These are phyloP conservation scores for Climacium dendroides DNA, from an alignment of 225 moss, liverwort and hornwort species.

Conservation along the genomic window DNA sequence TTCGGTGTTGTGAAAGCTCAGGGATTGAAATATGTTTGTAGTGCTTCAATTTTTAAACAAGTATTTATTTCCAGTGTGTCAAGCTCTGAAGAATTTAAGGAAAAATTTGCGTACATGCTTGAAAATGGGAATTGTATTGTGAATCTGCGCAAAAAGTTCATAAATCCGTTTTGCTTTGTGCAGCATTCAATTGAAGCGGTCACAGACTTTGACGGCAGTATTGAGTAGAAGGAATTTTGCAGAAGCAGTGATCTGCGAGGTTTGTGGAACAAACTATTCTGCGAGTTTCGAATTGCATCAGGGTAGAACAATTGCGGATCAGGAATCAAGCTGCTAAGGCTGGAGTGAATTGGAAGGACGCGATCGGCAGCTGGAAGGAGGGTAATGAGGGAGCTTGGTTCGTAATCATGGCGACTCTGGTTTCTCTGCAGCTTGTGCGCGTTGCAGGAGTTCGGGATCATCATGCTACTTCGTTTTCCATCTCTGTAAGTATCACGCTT, in stretches of 20 bases:
- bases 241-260: not conserved
- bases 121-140: not conserved
- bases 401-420: constrained; percentile 37
- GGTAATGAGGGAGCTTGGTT: constrained; percentile 40
- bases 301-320: not conserved
- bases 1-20: not conserved
- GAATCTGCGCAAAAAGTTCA: not conserved
- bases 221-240: not conserved
- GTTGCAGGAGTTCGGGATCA: constrained; percentile 8
- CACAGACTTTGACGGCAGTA: not conserved
- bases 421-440: constrained; percentile 38
- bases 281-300: not conserved
- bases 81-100: not conserved
- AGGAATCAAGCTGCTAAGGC: not conserved
- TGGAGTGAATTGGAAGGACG: not conserved
- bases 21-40: not conserved
- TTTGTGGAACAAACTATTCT: not conserved
- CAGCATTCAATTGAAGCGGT: not conserved
- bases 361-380: constrained; percentile 5
- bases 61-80: not conserved
- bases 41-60: not conserved
- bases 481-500: constrained; percentile 3
- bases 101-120: not conserved
- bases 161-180: not conserved
- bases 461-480: constrained; percentile 12